Evolutionary conservation across 192 early-diverging fungal genomes (phyloP), one percentile per base, ranked within the genome.

Genomic region (Coemansia sp.): DNA sequence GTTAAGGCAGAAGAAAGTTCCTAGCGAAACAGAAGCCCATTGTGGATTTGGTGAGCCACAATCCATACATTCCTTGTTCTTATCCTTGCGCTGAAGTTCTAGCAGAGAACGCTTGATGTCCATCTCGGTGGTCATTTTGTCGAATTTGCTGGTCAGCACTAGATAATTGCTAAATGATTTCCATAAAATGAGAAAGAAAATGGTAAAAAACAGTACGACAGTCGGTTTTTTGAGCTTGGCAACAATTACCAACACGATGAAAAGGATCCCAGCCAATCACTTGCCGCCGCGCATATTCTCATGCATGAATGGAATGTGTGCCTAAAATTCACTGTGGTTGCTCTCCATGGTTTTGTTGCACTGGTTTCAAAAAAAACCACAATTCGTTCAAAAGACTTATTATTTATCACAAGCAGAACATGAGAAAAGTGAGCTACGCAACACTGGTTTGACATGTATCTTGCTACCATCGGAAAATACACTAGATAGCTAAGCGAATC

Each of bases 1-100:
- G 64, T 96, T 91, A 41, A 97, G 85, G 77, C 95, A 99, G 66
- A 99, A 95, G 72, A 98, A 96, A 63, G 93, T 96, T 48, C 94
- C 96, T 70, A 94, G 88, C 32, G 93, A 92, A 36, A 97, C 94
- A 69, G 88, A 90, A 10, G 95, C 94, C 97, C 96, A 96, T 63
- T 93, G 90, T 15, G 88, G 91, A 61, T 90, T 89, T 60, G 91
- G 92, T 39, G 88, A 88, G 46, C 89, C 88, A 81, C 96, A 98
- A 76, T 98, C 96, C 62, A 98, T 89, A 77, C 96, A 97, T 18
- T 80, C 80, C 62, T 75, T 80, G 73, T 80, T 80, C 15, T 62
- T 73, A 12, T 75, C 78, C 60, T 67, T 71, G 13, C 73, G 68
- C 68, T 75, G 78, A 37, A 80, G 73, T 54, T 72, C 66, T 8